Evolutionary conservation across 202 grass and related monocot genomes (phyloP).

Genomic region (Dendrocalamus latiflorus): DNA sequence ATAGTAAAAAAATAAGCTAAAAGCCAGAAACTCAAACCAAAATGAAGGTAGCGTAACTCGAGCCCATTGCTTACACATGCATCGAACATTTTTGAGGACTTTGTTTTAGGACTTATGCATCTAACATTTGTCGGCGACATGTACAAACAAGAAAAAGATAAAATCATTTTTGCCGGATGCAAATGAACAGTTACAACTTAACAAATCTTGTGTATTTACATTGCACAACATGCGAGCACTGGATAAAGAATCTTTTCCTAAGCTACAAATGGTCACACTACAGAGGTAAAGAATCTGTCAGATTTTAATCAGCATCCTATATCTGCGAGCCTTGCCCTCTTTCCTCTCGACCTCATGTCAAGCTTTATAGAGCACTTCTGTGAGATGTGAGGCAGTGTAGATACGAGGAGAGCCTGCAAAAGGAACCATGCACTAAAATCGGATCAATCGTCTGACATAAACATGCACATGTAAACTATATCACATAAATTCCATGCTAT

Average conservation of each 20-base stretch:
- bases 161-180: background rate
- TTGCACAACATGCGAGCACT: background rate
- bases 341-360: constrained; percentile 19
- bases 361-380: constrained; percentile 69
- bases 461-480: background rate
- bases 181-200: background rate
- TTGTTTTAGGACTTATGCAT: background rate
- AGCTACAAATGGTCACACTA: background rate
- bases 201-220: constrained; percentile 5
- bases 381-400: constrained; percentile 50
- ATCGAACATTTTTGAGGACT: too few species aligned
- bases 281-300: background rate
- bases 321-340: constrained; percentile 13
- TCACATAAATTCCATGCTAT: background rate
- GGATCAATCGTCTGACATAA: background rate
- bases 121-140: background rate
- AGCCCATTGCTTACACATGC: too few species aligned
- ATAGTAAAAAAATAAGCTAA: too few species aligned
- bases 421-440: background rate
- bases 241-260: background rate
- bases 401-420: constrained; percentile 50
- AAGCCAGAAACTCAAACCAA: too few species aligned
- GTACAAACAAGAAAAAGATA: background rate
- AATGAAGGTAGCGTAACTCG: too few species aligned
- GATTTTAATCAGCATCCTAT: constrained; percentile 27